Evolutionary conservation across 1,284 basidiomycete genomes (phyloP).

Genomic region (Inonotus obliquus): DNA sequence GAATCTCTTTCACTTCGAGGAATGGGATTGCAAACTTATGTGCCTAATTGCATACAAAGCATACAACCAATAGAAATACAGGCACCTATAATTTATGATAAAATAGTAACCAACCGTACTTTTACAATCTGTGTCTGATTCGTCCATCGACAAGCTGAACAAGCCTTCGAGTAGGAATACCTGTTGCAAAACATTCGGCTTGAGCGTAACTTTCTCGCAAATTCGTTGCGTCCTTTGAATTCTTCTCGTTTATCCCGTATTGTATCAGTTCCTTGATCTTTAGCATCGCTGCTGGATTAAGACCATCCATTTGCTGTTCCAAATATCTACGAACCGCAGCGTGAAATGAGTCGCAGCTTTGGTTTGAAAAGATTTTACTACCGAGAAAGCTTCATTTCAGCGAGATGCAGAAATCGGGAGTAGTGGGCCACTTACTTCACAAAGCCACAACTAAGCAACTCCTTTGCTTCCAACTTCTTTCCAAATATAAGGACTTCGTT

Average conservation of each 20-base stretch:
- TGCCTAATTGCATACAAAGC: too few species aligned
- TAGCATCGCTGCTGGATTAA: constrained; percentile 51
- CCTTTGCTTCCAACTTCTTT: constrained; percentile 57
- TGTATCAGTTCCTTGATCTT: constrained; percentile 51
- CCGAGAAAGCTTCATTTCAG: constrained; percentile 15
- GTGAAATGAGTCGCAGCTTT: constrained; percentile 51
- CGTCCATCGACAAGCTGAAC: constrained; percentile 56
- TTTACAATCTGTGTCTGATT: constrained; percentile 56
- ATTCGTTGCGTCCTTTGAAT: constrained; percentile 59
- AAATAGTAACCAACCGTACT: not conserved
- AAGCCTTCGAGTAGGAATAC: constrained; percentile 50
- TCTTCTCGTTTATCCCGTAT: constrained; percentile 54
- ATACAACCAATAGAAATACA: not conserved
- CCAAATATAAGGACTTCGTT: constrained; percentile 68
- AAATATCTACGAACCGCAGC: constrained; percentile 43
- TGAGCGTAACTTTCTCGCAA: constrained; percentile 67
- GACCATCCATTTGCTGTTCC: constrained; percentile 46
- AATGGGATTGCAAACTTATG: too few species aligned
- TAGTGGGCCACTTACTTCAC: constrained; percentile 46
- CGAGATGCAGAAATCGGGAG: not conserved
- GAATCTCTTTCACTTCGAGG: too few species aligned
- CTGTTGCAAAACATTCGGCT: constrained; percentile 57
- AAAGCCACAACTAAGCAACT: constrained; percentile 57
- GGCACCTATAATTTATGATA: not conserved
- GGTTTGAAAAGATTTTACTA: constrained; percentile 57